Base-by-base conservation (phyloP, 352 stramenopile species). In the Pythium scleroteichum region DNA sequence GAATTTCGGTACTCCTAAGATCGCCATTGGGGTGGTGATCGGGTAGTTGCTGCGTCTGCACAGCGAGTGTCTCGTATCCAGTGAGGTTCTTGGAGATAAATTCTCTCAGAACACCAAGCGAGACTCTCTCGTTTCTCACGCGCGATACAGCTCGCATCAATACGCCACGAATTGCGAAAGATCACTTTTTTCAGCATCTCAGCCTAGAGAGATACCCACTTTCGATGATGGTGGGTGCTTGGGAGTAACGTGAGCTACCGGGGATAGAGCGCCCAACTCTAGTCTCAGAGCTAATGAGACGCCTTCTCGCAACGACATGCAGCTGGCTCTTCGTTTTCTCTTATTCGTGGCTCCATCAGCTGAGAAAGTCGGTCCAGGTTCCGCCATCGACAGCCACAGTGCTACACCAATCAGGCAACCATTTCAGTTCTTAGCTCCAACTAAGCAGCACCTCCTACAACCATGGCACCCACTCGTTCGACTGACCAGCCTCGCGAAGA, bases 401-500 rank as follows among this genome's bases (percentile, higher is more conserved):
- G 10, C 29, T 10, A 35, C 29, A 35, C 29, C 29, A n/a, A 10
- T 35, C 29, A 10, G 29, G 29, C 29, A 35, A 12, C 26, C 46
- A 53, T 53, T 53, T 29, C 26, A n/a, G 29, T 29, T 53, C 23
- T 13, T 53, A 16, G 22, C 46, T 7, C 19, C 46, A 9, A 38
- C 24, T 20, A 33, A 2, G 24, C 23, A 53, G 10, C n/a, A 40
- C 14, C 24, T 19, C 46, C 10, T 40, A 33, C 46, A 17, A 44
- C 14, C 38, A 44, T 44, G 38, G 14, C 38, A 10, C 23, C 13
- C 17, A 35, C 45, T 33, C 45, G 23, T 13, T 6, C 29, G 13
- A 38, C 5, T 52, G 45, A 26, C 19, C 20, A 52, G 6, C 10
- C 29, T 44, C 52, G 52, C 24, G 38, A 51, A 16, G 63, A 65